Base-by-base conservation (phyloP, 768 basidiomycete species). In the Russula olivacea region DNA sequence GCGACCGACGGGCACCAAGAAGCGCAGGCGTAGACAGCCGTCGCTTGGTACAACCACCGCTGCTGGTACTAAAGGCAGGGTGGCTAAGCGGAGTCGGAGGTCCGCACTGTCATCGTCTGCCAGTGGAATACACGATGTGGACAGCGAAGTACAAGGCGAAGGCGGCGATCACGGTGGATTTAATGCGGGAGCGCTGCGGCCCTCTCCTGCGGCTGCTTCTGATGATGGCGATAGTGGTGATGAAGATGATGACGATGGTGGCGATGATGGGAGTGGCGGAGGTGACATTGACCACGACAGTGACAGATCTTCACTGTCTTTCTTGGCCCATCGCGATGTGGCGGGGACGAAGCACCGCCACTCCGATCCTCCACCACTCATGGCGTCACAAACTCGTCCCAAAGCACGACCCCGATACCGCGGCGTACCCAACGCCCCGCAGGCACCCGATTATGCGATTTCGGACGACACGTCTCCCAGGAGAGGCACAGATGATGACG, bases 1-100 rank as follows among this genome's bases (percentile, higher is more conserved):
- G 75, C 76, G 73, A 4, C 76, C 79, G 14, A 73, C 71, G 28
- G 83, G 81, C 45, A 82, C 79, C 43, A 83, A 82, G 76, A 83
- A 79, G 81, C 85, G 89, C 73, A 80, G 75, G 59, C 76, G 72
- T 58, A 68, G 78, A 69, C 76, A 82, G 71, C 71, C 79, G 56
- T 72, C 78, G 54, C 74, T 77, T 74, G 79, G 10, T 2, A 15
- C 6, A 79, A 68, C 72, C 72, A 61, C 72, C 61, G 48, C 14
- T 25, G 48, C 25, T 14, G 15, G 10, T 15, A 15, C 11, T 0
- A 65, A 73, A 76, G 61, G 69, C 66, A 66, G 78, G 77, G 68
- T 72, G 73, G 66, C 75, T 74, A 69, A 69, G 72, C 56, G 48
- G 15, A 49, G n/a, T 21, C 45, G 72, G 72, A 50, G 61, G 53